A percentile compares a stretch with the other conserved stretches of the same genome.
Evolutionary conservation across 257 asterid species (phyloP).

Genomic region (Paulownia fortunei): DNA sequence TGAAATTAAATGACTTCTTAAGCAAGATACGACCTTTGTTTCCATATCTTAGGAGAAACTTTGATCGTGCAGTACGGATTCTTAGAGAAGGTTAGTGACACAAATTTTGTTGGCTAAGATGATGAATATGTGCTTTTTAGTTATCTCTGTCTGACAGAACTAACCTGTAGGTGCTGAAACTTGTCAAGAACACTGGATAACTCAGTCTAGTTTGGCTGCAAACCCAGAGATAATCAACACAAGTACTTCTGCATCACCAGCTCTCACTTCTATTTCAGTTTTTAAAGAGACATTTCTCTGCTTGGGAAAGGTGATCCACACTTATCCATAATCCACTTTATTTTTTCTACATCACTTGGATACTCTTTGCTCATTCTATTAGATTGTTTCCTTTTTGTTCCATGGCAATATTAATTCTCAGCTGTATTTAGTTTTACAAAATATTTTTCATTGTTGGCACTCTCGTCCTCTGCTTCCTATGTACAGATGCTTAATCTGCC

Average conservation of each 20-base stretch:
- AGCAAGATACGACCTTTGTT: constrained; percentile 58
- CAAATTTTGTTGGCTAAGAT: constrained; percentile 31
- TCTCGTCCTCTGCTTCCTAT: constrained; percentile 22
- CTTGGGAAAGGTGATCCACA: constrained; percentile 77
- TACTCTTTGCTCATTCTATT: constrained; percentile 19
- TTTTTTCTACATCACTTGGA: constrained; percentile 14
- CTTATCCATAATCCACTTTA: constrained; percentile 2
- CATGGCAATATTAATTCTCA: background rate
- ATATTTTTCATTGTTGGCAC: constrained; percentile 12
- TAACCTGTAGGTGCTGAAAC: constrained; percentile 56
- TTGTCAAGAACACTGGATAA: constrained; percentile 83
- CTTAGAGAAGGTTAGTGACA: constrained; percentile 65
- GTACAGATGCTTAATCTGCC: constrained; percentile 66
- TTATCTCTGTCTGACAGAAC: constrained; percentile 39
- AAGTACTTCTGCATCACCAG: constrained; percentile 50
- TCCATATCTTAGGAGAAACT: constrained; percentile 62
- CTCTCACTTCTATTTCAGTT: constrained; percentile 54
- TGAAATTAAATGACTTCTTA: constrained; percentile 51
- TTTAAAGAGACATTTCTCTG: constrained; percentile 72
- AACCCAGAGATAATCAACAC: constrained; percentile 58
- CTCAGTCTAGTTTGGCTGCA: constrained; percentile 62
- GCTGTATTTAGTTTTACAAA: constrained; percentile 28
- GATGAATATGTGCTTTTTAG: constrained; percentile 15
- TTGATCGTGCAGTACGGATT: constrained; percentile 58
- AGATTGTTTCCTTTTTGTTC: constrained; percentile 2